These are phyloP conservation scores for Ascochyta viciae-villosae DNA, from an alignment of 2,329 filamentous ascomycete genomes.

Conservation along the genomic window DNA sequence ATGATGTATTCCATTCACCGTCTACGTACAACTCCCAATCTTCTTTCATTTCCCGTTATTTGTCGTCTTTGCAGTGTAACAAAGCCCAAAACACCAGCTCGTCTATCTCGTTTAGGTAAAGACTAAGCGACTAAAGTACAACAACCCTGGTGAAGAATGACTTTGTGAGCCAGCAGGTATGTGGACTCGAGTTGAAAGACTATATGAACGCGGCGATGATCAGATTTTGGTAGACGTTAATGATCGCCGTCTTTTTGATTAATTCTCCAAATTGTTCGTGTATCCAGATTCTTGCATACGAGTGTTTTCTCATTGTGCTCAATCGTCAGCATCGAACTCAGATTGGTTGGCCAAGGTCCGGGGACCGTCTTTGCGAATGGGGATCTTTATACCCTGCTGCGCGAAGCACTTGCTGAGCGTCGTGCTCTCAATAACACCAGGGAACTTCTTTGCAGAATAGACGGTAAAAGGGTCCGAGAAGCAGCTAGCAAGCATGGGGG, in stretches of 20 bases:
- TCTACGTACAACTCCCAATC: not conserved
- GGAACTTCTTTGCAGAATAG: constrained; percentile 97
- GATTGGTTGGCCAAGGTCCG: constrained; percentile 54
- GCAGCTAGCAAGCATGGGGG: constrained; percentile 81
- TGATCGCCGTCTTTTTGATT: too few species aligned
- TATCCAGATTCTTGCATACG: not conserved
- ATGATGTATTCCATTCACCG: not conserved
- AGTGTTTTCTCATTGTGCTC: not conserved
- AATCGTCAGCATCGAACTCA: constrained; percentile 54
- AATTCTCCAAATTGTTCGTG: too few species aligned
- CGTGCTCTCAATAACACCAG: constrained; percentile 94
- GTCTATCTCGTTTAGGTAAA: not conserved
- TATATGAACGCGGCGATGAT: not conserved
- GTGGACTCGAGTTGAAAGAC: not conserved
- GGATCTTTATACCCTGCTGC: constrained; percentile 93
- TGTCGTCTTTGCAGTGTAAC: not conserved
- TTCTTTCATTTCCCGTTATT: not conserved
- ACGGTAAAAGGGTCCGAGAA: constrained; percentile 93
- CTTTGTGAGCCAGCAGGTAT: not conserved
- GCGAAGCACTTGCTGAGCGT: constrained; percentile 91
- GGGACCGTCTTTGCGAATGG: constrained; percentile 84
- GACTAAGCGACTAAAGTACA: not conserved
- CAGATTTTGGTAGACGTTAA: too few species aligned
- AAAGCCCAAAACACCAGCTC: not conserved
- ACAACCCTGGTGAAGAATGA: not conserved